Evolutionary conservation across 148 eudicot genomes (phyloP).

Genomic region (Vaccinium vitisidaea): DNA sequence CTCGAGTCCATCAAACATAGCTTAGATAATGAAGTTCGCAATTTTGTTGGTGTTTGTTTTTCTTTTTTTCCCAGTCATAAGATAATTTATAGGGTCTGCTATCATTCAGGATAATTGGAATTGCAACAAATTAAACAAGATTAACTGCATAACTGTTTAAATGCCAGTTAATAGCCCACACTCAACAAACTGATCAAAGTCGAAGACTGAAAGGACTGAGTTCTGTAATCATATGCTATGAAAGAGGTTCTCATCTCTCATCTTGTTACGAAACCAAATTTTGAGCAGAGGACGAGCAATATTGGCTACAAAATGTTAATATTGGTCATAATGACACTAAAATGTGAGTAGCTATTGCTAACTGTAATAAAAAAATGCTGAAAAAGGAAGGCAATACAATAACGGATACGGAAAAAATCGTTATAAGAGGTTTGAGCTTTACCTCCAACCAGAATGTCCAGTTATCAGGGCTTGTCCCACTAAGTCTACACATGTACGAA

Average conservation of each 20-base stretch:
- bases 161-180: not conserved
- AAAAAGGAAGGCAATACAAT: not conserved
- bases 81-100: not conserved
- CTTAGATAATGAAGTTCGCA: not conserved
- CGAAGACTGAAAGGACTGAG: not conserved
- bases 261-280: not conserved
- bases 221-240: not conserved
- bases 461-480: constrained; percentile 71
- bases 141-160: not conserved
- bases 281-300: too few relatives aligned
- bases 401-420: not conserved
- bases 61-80: not conserved
- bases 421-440: constrained; percentile 15
- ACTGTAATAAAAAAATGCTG: not conserved
- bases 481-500: constrained; percentile 81
- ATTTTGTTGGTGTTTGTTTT: not conserved
- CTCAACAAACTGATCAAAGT: not conserved
- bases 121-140: not conserved
- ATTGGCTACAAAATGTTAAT: not conserved
- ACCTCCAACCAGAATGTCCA: constrained; percentile 99
- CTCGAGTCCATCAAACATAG: not conserved
- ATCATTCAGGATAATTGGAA: not conserved
- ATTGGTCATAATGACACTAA: not conserved
- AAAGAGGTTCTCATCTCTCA: not conserved
- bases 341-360: not conserved